A percentile compares a stretch with the other conserved stretches of the same genome.
phyloP scores from a whole-genome alignment of 1,284 basidiomycete species.

The Trichosporon inkin region DNA sequence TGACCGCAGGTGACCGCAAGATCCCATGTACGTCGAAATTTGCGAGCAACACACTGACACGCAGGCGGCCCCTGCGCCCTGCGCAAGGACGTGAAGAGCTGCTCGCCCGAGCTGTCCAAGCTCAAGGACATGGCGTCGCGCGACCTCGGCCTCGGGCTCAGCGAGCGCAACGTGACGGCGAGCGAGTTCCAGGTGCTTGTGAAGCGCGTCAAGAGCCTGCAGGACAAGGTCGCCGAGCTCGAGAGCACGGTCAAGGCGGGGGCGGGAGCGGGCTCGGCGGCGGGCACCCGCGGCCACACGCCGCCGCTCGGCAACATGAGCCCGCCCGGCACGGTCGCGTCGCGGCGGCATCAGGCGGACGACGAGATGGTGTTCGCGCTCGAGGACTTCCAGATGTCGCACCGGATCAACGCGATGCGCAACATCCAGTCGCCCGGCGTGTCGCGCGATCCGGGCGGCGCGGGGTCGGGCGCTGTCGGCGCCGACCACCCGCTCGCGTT shows the following conservation, averaged over 20 bases:
- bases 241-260: slow-evolving; percentile 5
- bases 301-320: neutral
- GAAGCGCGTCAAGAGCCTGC: slow-evolving; percentile 8
- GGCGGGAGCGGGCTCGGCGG: neutral
- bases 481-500: slow-evolving; percentile 20
- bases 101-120: slow-evolving; percentile 14
- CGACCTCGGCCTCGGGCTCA: neutral
- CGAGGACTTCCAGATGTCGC: slow-evolving; percentile 23
- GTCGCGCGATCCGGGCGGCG: neutral
- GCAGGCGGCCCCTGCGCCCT: slow-evolving; percentile 24
- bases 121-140: slow-evolving; percentile 12
- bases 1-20: slow-evolving; percentile 21
- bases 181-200: slow-evolving; percentile 16
- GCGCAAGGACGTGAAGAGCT: slow-evolving; percentile 21
- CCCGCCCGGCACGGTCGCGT: neutral
- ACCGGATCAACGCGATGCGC: slow-evolving; percentile 25
- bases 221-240: slow-evolving; percentile 13
- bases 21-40: slow-evolving; percentile 18
- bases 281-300: neutral
- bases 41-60: neutral
- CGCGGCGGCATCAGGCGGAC: slow-evolving; percentile 19
- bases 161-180: slow-evolving; percentile 8
- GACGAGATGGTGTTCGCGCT: slow-evolving; percentile 27
- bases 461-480: neutral
- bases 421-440: slow-evolving; percentile 16